Conservation (phyloP, 371 early-diverging fungal species). For the Zancudomyces culisetae region DNA sequence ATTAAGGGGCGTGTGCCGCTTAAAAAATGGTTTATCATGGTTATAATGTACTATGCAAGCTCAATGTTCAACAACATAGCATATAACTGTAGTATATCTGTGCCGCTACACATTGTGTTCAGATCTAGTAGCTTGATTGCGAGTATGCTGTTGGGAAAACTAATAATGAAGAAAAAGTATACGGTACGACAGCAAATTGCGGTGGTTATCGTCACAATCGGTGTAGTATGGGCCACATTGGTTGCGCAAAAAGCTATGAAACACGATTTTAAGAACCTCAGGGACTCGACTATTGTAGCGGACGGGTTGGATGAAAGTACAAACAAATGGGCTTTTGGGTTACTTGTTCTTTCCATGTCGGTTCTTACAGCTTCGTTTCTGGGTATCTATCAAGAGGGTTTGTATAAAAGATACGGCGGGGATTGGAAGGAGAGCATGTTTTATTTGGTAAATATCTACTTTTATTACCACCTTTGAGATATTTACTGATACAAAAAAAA, state of each 20-base stretch:
- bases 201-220: conserved; percentile 56
- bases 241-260: conserved; percentile 7
- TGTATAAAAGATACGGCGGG: conserved; percentile 57
- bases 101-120: conserved; percentile 81
- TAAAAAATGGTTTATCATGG: conserved; percentile 49
- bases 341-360: conserved; percentile 45
- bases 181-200: conserved; percentile 30
- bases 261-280: conserved; percentile 3
- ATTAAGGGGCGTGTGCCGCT: conserved; percentile 50
- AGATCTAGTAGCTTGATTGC: conserved; percentile 62
- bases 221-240: conserved; percentile 51
- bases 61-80: conserved; percentile 70
- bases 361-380: conserved; percentile 58
- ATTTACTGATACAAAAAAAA: too few relatives aligned
- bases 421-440: conserved; percentile 82
- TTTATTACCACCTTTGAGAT: too few relatives aligned
- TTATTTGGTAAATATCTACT: conserved; percentile 26
- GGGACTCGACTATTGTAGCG: not conserved
- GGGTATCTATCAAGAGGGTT: conserved; percentile 65
- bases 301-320: not conserved
- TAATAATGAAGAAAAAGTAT: conserved; percentile 47
- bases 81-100: conserved; percentile 54
- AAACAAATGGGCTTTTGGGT: conserved; percentile 47
- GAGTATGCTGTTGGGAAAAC: conserved; percentile 64
- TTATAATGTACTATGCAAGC: conserved; percentile 50